Conservation (phyloP, 768 basidiomycete genomes). For the Cystobasidium tubakii region DNA sequence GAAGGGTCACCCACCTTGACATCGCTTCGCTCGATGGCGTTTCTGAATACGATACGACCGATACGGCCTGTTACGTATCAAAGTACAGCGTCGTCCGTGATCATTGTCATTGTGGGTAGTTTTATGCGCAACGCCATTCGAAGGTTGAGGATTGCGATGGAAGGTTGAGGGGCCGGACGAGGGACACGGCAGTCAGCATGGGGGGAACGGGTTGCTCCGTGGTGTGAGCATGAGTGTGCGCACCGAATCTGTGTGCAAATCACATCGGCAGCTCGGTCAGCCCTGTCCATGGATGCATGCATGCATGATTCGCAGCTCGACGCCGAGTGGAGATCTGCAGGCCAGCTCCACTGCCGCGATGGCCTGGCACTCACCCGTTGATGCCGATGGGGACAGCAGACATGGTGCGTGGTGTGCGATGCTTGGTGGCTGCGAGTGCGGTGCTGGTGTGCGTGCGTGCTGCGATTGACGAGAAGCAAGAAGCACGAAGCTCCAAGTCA, state of each 20-base stretch:
- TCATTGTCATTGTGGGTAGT: neutral
- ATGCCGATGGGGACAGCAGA: slow-evolving; percentile 15
- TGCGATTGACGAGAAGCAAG: neutral
- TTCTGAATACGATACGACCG: slow-evolving; percentile 95
- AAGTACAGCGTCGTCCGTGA: neutral
- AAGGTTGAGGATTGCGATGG: neutral
- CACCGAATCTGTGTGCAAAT: neutral
- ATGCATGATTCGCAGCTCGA: neutral
- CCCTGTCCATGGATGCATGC: neutral
- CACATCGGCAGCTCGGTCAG: too few species aligned
- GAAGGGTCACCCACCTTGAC: slow-evolving; percentile 53
- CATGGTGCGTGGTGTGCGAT: neutral
- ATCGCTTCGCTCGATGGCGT: slow-evolving; percentile 69
- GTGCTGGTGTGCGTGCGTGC: neutral
- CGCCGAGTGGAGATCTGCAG: neutral
- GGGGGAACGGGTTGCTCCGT: neutral
- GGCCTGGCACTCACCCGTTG: slow-evolving; percentile 24
- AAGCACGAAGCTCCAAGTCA: neutral
- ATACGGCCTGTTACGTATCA: slow-evolving; percentile 70
- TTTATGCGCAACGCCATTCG: neutral
- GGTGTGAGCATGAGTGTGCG: neutral
- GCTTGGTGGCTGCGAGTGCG: neutral
- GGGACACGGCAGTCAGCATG: neutral
- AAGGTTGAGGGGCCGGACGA: neutral
- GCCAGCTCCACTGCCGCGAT: neutral